Percentiles rank a stretch among this genome's conserved stretches.
These are phyloP conservation scores for Ogataea trehaloabstinens DNA, from an alignment of 805 yeast species.

Conservation along the genomic window DNA sequence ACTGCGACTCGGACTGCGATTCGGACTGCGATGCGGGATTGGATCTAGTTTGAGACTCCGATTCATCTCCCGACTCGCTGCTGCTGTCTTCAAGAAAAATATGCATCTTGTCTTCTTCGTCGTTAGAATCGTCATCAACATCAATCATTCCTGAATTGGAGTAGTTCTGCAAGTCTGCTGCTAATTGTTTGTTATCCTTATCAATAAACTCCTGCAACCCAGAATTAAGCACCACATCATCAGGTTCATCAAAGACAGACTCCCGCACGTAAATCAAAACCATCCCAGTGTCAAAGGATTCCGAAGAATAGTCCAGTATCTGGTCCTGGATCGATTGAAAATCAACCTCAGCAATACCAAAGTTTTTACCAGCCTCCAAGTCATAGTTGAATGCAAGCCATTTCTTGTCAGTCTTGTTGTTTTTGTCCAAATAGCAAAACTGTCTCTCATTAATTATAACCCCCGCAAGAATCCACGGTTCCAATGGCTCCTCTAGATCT, in stretches of 20 bases:
- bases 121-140: slow-evolving; percentile 3
- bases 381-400: slow-evolving; percentile 35
- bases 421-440: slow-evolving; percentile 30
- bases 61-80: no score
- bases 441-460: slow-evolving; percentile 32
- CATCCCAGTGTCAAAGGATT: slow-evolving; percentile 30
- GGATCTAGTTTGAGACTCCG: no score
- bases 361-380: slow-evolving; percentile 27
- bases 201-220: slow-evolving; percentile 30
- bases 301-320: slow-evolving; percentile 19
- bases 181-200: slow-evolving; percentile 29
- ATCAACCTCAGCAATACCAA: slow-evolving; percentile 13
- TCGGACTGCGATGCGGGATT: no score
- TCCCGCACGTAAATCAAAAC: slow-evolving; percentile 34
- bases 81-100: no score
- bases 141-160: not conserved
- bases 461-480: slow-evolving; percentile 40
- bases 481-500: slow-evolving; percentile 21
- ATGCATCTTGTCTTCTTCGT: slow-evolving; percentile 1
- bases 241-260: slow-evolving; percentile 19
- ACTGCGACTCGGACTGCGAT: no score
- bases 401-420: slow-evolving; percentile 8
- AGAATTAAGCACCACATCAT: slow-evolving; percentile 17
- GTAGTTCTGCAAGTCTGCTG: slow-evolving; percentile 15
- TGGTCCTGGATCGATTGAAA: slow-evolving; percentile 28